Conservation (phyloP, 1,284 basidiomycete genomes). For the Anthracocystis walkeri region DNA sequence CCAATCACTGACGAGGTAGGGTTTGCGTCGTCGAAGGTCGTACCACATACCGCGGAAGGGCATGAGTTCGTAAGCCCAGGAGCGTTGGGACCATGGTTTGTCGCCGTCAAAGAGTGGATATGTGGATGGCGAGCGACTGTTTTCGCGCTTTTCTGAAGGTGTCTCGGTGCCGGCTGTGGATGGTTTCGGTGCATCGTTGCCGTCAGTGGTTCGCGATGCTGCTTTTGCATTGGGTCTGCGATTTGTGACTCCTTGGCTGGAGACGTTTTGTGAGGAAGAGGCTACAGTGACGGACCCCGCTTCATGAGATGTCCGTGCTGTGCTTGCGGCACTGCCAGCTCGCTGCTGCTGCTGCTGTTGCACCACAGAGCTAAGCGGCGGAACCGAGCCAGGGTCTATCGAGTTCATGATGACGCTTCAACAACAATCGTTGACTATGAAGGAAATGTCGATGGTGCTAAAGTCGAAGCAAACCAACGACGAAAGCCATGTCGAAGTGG, state of each 20-base stretch:
- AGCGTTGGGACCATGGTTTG: constrained; percentile 65
- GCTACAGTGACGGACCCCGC: constrained; percentile 19
- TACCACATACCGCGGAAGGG: constrained; percentile 80
- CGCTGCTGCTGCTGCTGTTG: constrained; percentile 14
- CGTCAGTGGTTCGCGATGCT: constrained; percentile 4
- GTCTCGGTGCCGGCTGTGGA: background rate
- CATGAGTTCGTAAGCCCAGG: constrained; percentile 61
- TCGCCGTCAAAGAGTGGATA: constrained; percentile 52
- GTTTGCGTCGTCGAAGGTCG: constrained; percentile 81
- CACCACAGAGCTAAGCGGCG: constrained; percentile 26
- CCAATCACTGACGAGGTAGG: constrained; percentile 74
- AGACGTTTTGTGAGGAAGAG: constrained; percentile 24
- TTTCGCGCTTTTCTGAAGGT: constrained; percentile 1
- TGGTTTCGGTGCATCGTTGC: background rate
- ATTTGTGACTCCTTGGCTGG: constrained; percentile 22
- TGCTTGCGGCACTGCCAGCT: constrained; percentile 13
- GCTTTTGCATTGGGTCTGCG: constrained; percentile 10
- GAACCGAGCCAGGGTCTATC: constrained; percentile 39
- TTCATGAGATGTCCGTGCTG: constrained; percentile 29
- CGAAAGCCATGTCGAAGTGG: background rate
- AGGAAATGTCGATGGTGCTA: background rate
- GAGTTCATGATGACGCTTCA: constrained; percentile 31
- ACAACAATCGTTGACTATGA: background rate
- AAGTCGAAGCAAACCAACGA: too few species aligned
- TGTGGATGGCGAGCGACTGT: constrained; percentile 9